These are phyloP conservation scores for Orbilia oligospora DNA, from an alignment of 2,329 filamentous ascomycete species.

Conservation along the genomic window DNA sequence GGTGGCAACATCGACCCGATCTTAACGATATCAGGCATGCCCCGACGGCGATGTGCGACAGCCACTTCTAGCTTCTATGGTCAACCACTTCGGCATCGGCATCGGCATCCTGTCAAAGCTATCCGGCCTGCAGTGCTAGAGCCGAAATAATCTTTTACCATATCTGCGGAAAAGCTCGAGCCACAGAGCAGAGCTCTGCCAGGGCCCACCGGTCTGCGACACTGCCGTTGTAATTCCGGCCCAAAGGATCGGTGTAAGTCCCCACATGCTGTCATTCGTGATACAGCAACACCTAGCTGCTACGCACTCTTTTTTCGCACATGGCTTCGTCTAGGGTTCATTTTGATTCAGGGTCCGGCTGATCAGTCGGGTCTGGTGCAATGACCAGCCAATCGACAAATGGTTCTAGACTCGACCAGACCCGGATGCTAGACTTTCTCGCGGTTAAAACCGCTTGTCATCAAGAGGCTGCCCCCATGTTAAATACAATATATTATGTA, in stretches of 20 bases:
- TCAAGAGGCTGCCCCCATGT: not conserved
- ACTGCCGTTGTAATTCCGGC: constrained; percentile 21
- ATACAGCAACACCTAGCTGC: constrained; percentile 24
- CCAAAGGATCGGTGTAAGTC: constrained; percentile 29
- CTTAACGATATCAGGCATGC: constrained; percentile 38
- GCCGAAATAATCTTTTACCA: constrained; percentile 1
- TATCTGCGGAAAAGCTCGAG: constrained; percentile 6
- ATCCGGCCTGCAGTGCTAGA: constrained; percentile 16
- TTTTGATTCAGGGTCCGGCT: constrained; percentile 32
- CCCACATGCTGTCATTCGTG: constrained; percentile 20
- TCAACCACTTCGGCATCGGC: constrained; percentile 30
- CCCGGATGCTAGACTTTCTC: constrained; percentile 19
- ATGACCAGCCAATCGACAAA: constrained; percentile 31
- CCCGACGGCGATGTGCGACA: constrained; percentile 51
- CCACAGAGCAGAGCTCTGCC: constrained; percentile 16
- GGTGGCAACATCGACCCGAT: constrained; percentile 15
- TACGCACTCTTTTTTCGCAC: constrained; percentile 13
- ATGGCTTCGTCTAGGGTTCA: constrained; percentile 19
- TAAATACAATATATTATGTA: constrained; percentile 25
- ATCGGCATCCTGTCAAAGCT: constrained; percentile 35
- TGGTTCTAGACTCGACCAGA: constrained; percentile 24
- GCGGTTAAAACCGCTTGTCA: constrained; percentile 16
- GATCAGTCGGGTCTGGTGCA: constrained; percentile 19
- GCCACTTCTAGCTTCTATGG: constrained; percentile 31
- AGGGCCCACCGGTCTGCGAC: constrained; percentile 18